phyloP scores from a whole-genome alignment of 2,329 filamentous ascomycete genomes.

The Fusarium pilosicola region DNA sequence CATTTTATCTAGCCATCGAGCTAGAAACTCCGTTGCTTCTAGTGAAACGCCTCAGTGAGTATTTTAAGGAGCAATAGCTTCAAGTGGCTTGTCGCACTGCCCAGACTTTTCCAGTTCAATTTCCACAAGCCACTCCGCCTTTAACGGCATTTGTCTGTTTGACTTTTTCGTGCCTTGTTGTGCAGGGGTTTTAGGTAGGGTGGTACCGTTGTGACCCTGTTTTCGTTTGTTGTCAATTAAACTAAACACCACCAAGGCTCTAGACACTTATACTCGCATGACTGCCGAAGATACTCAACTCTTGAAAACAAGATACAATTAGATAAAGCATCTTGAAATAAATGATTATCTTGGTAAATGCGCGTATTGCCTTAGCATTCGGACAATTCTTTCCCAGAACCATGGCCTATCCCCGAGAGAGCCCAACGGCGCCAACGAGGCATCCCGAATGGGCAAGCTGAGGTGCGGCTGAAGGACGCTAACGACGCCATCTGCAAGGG shows the following conservation, averaged over 20 bases:
- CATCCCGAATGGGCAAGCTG: conserved; percentile 20
- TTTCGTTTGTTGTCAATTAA: background rate
- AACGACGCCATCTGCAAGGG: conserved; percentile 35
- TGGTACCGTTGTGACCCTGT: background rate
- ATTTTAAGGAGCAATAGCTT: background rate
- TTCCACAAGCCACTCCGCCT: background rate
- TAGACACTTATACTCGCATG: background rate
- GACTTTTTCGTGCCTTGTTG: background rate
- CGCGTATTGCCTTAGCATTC: background rate
- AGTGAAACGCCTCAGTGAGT: conserved; percentile 2
- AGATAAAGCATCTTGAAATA: no score
- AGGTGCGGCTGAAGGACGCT: conserved; percentile 42
- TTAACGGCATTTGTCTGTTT: background rate
- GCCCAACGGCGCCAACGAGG: conserved; percentile 20
- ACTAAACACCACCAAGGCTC: background rate
- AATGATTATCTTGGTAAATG: no score
- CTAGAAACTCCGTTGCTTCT: background rate
- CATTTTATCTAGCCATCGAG: no score
- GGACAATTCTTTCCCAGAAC: background rate
- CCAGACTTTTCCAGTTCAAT: background rate
- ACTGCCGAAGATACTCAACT: background rate
- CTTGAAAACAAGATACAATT: accelerated
- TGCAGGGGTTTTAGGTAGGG: conserved; percentile 8
- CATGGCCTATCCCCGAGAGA: background rate
- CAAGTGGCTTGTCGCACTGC: conserved; percentile 9